These are phyloP conservation scores for Leccinum imitatum DNA, from an alignment of 768 basidiomycete genomes.

Conservation along the genomic window DNA sequence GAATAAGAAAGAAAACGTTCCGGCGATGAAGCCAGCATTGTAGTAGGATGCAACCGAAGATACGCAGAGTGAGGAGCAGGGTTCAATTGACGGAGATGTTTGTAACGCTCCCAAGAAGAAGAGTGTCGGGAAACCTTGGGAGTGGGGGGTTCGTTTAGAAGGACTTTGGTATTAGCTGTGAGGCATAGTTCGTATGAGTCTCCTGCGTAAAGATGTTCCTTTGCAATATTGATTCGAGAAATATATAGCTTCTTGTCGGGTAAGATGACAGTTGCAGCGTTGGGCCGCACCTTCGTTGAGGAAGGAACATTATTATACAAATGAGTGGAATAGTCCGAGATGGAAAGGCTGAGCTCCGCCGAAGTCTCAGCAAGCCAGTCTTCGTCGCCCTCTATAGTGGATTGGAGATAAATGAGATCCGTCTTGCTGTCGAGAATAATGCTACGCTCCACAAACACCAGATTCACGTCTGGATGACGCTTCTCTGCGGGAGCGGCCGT, in stretches of 20 bases:
- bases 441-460: constrained; percentile 78
- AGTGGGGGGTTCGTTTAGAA: constrained; percentile 38
- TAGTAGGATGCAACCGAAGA: constrained; percentile 72
- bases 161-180: constrained; percentile 68
- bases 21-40: constrained; percentile 83
- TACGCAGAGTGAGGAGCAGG: constrained; percentile 89
- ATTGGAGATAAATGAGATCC: constrained; percentile 59
- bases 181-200: constrained; percentile 94
- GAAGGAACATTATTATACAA: constrained; percentile 20
- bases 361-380: constrained; percentile 57
- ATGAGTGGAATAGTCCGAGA: constrained; percentile 13
- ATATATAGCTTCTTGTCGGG: constrained; percentile 66
- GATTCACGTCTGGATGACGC: constrained; percentile 67
- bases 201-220: constrained; percentile 74
- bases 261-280: constrained; percentile 39
- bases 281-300: constrained; percentile 25
- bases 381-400: constrained; percentile 55
- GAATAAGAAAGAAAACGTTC: constrained; percentile 87
- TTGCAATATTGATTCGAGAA: constrained; percentile 63
- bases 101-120: constrained; percentile 73
- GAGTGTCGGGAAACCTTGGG: constrained; percentile 16
- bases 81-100: constrained; percentile 67
- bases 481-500: constrained; percentile 27
- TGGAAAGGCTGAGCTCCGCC: constrained; percentile 14
- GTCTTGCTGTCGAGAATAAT: constrained; percentile 61